A percentile compares a stretch with the other conserved stretches of the same genome.
phyloP scores from a whole-genome alignment of 2,329 filamentous ascomycete species.

The Elsinoe arachidis region DNA sequence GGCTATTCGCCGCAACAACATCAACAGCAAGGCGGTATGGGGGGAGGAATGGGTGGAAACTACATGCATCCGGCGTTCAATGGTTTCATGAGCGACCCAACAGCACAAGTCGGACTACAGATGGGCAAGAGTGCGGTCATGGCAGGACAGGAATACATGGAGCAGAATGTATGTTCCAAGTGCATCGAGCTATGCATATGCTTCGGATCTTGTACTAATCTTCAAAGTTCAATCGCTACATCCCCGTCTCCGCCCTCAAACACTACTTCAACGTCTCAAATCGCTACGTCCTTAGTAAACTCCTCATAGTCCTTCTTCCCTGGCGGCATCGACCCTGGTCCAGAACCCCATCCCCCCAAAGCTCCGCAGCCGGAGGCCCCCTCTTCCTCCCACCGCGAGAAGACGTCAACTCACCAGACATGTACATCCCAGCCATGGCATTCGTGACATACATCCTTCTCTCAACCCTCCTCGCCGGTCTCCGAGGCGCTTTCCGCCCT shows the following conservation, averaged over 20 bases:
- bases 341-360: constrained; percentile 66
- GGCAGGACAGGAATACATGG: constrained; percentile 87
- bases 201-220: background rate
- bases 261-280: constrained; percentile 99
- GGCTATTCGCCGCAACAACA: constrained; percentile 64
- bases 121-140: constrained; percentile 86
- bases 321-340: constrained; percentile 98
- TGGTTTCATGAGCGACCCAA: constrained; percentile 91
- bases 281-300: constrained; percentile 87
- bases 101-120: constrained; percentile 89
- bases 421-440: constrained; percentile 99
- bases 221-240: constrained; percentile 63
- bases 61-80: constrained; percentile 58
- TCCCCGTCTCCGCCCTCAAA: constrained; percentile 87
- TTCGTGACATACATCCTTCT: constrained; percentile 95
- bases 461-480: constrained; percentile 78
- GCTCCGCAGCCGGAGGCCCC: constrained; percentile 44
- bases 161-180: constrained; percentile 67
- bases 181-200: background rate
- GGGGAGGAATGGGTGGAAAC: constrained; percentile 18
- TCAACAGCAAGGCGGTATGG: constrained; percentile 21
- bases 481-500: constrained; percentile 86
- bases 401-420: constrained; percentile 95
- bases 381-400: constrained; percentile 87
- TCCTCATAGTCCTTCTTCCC: constrained; percentile 88